Base-by-base conservation (phyloP, 2,329 filamentous ascomycete genomes). In the Trichoderma citrinoviride region DNA sequence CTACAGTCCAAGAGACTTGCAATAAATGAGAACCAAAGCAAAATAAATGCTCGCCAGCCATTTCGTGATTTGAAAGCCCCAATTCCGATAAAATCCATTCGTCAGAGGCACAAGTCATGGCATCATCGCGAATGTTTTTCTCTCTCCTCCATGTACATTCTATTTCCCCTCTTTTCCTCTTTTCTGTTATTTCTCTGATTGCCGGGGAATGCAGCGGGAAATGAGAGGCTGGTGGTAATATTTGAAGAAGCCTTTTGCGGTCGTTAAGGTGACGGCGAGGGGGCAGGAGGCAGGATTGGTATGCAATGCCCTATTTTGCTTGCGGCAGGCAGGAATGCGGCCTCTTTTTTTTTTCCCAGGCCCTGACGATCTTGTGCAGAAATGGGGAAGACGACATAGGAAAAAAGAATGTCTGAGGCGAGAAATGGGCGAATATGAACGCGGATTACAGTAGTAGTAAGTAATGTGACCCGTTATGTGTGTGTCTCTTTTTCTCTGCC, bases 261-360 rank as follows among this genome's bases (percentile, higher is more conserved):
- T 17, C 33, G 33, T 37, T 37, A 12, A 1, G 14, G 7, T 12
- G 10, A 14, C 33, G 33, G 14, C 33, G 3, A 37, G 33, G n/a
- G n/a, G 10, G 21, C 27, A 40, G 25, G n/a, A 10, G 15, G 12
- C 5, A 5, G 8, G 23, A 49, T 43, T 57, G 61, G 61, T 23
- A 64, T 55, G 61, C 19, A 64, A 64, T 37, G 10, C 33, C 10
- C 4, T 10, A 12, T 33, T 57, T 64, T 64, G 61, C 61, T 57
- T 46, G 33, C 49, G 61, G 52, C 37, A 27, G 53, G 5, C 19
- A 50, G 61, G 61, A 64, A 64, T 64, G 61, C 15, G 10, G 29
- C 29, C 29, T 5, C 27, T 29, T 5, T 7, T 33, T 10, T 33
- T 8, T 33, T 33, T 33, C 29, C 29, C 29, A 2, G 3, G 29